Evolutionary conservation across 2,329 filamentous ascomycete genomes (phyloP), one percentile per base, ranked within the genome.

Genomic region (Chaetoscypha palmicola): DNA sequence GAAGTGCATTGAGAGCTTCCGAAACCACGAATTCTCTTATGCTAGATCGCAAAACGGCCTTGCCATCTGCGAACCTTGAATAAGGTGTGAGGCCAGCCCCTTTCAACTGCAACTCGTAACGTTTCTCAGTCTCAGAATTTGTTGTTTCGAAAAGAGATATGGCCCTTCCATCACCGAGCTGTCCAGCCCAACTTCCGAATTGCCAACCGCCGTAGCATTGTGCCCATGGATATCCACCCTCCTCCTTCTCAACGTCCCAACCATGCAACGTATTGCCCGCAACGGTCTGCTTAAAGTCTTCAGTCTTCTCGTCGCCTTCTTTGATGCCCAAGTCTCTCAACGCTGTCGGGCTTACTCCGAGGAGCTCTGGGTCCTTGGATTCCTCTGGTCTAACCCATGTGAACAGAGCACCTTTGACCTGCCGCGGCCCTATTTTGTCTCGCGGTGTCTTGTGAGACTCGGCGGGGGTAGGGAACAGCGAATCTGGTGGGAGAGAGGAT

Each of bases 11-110:
- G 33, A 98, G 75, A 20, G 83, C 81, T 69, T 98, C 92, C 38
- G 86, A 94, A 16, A 94, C 90, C 33, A 98, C 71, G 56, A 92
- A 98, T 67, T 98, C 92, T 48, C 92, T 77, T 55, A 98, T 94
- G 59, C 88, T 94, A 21, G 87, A 94, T 48, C 92, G 73, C 40
- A 98, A 69, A 2, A 98, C 92, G 1, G 92, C 92, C 62, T 92
- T 91, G 22, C 92, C 92, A 62, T 98, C 92, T 19, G 92, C 92
- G 55, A 98, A 98, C 3, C 92, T 83, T 30, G 87, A 94, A 67
- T 98, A 98, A 0, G 92, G 92, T 3, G 92, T 98, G 58, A 83
- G 70, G 4, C 92, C 92, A 12, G 92, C 92, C 19, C 92, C 92
- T 64, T 98, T 98, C 48, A 98, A 72, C 65, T 97, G 92, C 33